A percentile compares a stretch with the other conserved stretches of the same genome.
Evolutionary conservation across 2,329 filamentous ascomycete species (phyloP).

Genomic region (Sclerotinia minor): DNA sequence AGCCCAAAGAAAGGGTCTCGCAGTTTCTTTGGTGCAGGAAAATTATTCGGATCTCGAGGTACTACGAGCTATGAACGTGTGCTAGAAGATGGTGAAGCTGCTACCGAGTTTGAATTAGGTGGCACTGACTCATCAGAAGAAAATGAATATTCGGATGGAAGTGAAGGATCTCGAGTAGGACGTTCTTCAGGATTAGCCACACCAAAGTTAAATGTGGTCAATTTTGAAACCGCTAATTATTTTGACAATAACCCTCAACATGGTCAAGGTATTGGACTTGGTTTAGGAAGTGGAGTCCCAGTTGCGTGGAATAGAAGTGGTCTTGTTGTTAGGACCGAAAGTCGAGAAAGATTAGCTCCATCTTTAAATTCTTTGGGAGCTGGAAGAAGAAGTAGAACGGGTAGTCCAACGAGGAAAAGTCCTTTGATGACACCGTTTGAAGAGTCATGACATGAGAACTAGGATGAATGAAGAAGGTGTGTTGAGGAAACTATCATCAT

Average conservation of each 20-base stretch:
- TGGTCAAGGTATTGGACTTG: slow-evolving; percentile 36
- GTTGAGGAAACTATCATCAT: neutral
- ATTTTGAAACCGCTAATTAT: slow-evolving; percentile 47
- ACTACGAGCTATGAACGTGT: slow-evolving; percentile 74
- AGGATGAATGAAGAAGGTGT: neutral
- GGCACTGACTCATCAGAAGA: slow-evolving; percentile 61
- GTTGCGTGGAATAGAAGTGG: slow-evolving; percentile 65
- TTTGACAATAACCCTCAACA: slow-evolving; percentile 34
- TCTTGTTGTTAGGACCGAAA: slow-evolving; percentile 79
- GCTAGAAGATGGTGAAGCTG: slow-evolving; percentile 73
- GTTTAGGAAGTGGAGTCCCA: slow-evolving; percentile 28
- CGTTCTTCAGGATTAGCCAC: slow-evolving; percentile 67
- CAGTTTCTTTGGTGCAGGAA: slow-evolving; percentile 55
- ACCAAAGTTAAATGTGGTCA: slow-evolving; percentile 58
- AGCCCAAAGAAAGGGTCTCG: slow-evolving; percentile 50
- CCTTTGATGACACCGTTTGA: slow-evolving; percentile 54
- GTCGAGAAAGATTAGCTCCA: slow-evolving; percentile 71
- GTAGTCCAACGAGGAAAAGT: slow-evolving; percentile 56
- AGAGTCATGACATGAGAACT: slow-evolving; percentile 39
- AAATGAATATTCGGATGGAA: slow-evolving; percentile 63
- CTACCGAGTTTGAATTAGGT: slow-evolving; percentile 74
- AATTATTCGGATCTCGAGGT: slow-evolving; percentile 62
- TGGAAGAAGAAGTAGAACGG: slow-evolving; percentile 50
- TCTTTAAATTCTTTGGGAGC: slow-evolving; percentile 55
- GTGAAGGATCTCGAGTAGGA: slow-evolving; percentile 56